Base-by-base conservation (phyloP, 2,329 filamentous ascomycete genomes). In the Cylindrodendrum hubeiense region DNA sequence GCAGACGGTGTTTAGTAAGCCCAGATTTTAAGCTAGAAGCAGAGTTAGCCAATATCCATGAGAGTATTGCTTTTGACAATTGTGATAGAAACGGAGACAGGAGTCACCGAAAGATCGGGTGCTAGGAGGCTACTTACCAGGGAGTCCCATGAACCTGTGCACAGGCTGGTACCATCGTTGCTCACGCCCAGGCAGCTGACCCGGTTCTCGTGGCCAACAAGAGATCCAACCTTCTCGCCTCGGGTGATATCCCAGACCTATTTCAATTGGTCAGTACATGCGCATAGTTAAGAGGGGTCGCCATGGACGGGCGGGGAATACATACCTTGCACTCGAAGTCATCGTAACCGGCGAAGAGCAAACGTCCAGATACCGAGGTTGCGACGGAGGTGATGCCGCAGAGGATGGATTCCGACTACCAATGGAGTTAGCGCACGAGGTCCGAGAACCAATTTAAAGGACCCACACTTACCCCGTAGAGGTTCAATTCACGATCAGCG, bases 241-340 rank as follows among this genome's bases (percentile, higher is more conserved):
- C 96, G 92, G 61, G 97, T 94, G 68, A 97, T 90, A 82, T 99
- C 96, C 96, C 96, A 99, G 66, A 98, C 96, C 95, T 98, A 69
- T 6, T 44, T 43, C 50, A n/a, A 2, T 19, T 10, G 26, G 47
- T 71, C 60, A 77, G 65, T 8, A 60, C 54, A 28, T 52, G 19
- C 9, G 9, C 24, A 52, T 47, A 22, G 49, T 12, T 47, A 5
- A 12, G 21, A 4, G 24, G 12, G 4, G 17, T 19, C 19, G 44
- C 56, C 53, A 47, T 24, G 52, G 37, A n/a, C 21, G 15, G 17
- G 28, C 13, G 17, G 12, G 6, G 19, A 26, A 46, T 57, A 33
- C 89, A 77, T 85, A 97, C 95, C 92, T 98, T 99, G 95, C 96
- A 99, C 83, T 99, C 96, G 77, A 97, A 99, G 79, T 99, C 96